Conservation (phyloP, 129 eudicot genomes). For the Centaurea solstitialis region DNA sequence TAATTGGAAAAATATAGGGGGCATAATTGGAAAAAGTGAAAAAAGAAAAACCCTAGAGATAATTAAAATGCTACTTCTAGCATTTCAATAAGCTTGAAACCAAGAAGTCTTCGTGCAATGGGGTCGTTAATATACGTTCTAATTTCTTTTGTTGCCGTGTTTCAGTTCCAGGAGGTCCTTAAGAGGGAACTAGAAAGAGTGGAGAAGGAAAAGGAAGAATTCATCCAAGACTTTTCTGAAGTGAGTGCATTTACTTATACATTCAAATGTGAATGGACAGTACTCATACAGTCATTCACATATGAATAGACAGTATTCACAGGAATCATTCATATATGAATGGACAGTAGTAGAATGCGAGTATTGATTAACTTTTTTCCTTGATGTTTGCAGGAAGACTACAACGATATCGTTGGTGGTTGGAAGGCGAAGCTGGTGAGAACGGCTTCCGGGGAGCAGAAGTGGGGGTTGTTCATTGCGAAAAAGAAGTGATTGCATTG, state of each 20-base stretch:
- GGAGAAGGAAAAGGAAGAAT: conserved; percentile 80
- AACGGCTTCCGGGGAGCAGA: conserved; percentile 81
- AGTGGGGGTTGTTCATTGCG: conserved; percentile 89
- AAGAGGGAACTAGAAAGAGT: conserved; percentile 68
- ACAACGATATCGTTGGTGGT: conserved; percentile 91
- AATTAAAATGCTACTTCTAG: too few relatives aligned
- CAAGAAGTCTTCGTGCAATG: background rate
- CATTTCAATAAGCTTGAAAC: background rate
- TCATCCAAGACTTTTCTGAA: conserved; percentile 76
- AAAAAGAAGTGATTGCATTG: conserved; percentile 51
- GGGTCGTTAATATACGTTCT: background rate
- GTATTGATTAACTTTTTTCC: background rate
- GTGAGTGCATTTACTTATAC: conserved; percentile 37
- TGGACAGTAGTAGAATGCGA: background rate
- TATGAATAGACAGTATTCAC: background rate
- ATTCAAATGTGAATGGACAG: background rate
- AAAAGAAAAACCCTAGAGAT: too few relatives aligned
- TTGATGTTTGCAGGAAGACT: conserved; percentile 64
- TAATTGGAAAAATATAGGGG: too few relatives aligned
- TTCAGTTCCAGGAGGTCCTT: conserved; percentile 79
- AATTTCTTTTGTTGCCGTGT: background rate
- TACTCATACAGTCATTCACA: background rate
- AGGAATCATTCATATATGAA: background rate
- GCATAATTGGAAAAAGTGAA: too few relatives aligned
- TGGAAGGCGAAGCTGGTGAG: conserved; percentile 89